A percentile compares a stretch with the other conserved stretches of the same genome.
These are phyloP conservation scores for Mycena vulgaris DNA, from an alignment of 768 basidiomycete species.

Conservation along the genomic window DNA sequence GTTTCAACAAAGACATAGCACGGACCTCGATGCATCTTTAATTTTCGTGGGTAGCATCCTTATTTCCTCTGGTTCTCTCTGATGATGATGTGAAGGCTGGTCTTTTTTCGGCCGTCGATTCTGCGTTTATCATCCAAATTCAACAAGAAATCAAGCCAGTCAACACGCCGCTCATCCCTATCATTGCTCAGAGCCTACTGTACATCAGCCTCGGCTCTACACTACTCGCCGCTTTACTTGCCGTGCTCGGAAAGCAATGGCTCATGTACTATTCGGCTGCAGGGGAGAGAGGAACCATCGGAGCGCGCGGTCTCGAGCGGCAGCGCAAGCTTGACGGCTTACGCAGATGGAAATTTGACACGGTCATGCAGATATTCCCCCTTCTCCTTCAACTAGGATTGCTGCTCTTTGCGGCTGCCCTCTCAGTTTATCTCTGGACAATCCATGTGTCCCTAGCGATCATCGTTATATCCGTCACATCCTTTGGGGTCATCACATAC, in stretches of 20 bases:
- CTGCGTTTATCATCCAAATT: too few relatives aligned
- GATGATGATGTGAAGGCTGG: slow-evolving; percentile 14
- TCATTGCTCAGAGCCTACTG: slow-evolving; percentile 9
- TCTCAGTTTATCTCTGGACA: not conserved
- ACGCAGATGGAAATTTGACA: too few relatives aligned
- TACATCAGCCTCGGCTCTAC: slow-evolving; percentile 10
- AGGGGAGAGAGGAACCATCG: too few relatives aligned
- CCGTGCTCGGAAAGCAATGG: too few relatives aligned
- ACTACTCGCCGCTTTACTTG: too few relatives aligned
- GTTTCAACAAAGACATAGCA: slow-evolving; percentile 15
- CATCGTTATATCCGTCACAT: slow-evolving; percentile 5
- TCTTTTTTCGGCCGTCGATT: slow-evolving; percentile 21
- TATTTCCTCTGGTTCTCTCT: not conserved
- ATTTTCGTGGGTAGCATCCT: slow-evolving; percentile 9
- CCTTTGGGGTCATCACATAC: not conserved
- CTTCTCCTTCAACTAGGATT: slow-evolving; percentile 11
- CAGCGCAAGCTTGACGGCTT: slow-evolving; percentile 17
- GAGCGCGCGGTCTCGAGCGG: not conserved
- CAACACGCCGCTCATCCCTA: not conserved
- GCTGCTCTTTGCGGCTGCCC: slow-evolving; percentile 1
- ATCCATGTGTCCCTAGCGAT: slow-evolving; percentile 1
- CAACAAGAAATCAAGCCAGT: slow-evolving; percentile 6
- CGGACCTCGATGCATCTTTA: slow-evolving; percentile 12
- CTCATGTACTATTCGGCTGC: too few relatives aligned
- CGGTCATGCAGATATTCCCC: too few relatives aligned